phyloP scores from a whole-genome alignment of 768 basidiomycete genomes.

The Mrakia blollopis region DNA sequence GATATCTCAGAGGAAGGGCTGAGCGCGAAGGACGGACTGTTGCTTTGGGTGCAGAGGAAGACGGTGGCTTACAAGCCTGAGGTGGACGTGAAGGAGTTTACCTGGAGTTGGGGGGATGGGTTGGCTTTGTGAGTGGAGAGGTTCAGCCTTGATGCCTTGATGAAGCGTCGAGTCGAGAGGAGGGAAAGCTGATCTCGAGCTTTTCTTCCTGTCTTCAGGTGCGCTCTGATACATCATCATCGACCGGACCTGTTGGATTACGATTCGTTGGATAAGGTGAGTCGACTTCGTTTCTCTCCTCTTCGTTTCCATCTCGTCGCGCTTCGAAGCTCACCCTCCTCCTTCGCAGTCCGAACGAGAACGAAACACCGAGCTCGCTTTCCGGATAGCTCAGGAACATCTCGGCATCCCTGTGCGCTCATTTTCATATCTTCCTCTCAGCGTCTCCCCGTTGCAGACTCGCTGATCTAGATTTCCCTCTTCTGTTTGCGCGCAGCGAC shows the following conservation, averaged over 20 bases:
- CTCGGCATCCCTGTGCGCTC: slow-evolving; percentile 78
- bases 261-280: slow-evolving; percentile 72
- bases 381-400: slow-evolving; percentile 77
- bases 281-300: slow-evolving; percentile 18
- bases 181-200: not conserved
- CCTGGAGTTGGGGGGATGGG: slow-evolving; percentile 87
- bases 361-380: slow-evolving; percentile 80
- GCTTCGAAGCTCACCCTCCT: not conserved
- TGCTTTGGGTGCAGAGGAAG: slow-evolving; percentile 97
- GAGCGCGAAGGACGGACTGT: slow-evolving; percentile 94
- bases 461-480: not conserved
- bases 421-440: not conserved
- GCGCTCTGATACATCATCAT: slow-evolving; percentile 95
- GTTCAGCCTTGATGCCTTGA: not conserved
- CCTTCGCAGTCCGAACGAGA: slow-evolving; percentile 62
- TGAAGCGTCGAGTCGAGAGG: not conserved
- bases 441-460: slow-evolving; percentile 27
- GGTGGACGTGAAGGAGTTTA: slow-evolving; percentile 91
- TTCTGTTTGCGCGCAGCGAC: slow-evolving; percentile 60
- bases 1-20: slow-evolving; percentile 98
- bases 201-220: slow-evolving; percentile 52
- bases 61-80: slow-evolving; percentile 77
- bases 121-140: slow-evolving; percentile 71
- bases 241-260: slow-evolving; percentile 93
- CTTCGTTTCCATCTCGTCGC: slow-evolving; percentile 8